phyloP scores from a whole-genome alignment of 2,329 filamentous ascomycete genomes.

The Hypomyces rosellus region DNA sequence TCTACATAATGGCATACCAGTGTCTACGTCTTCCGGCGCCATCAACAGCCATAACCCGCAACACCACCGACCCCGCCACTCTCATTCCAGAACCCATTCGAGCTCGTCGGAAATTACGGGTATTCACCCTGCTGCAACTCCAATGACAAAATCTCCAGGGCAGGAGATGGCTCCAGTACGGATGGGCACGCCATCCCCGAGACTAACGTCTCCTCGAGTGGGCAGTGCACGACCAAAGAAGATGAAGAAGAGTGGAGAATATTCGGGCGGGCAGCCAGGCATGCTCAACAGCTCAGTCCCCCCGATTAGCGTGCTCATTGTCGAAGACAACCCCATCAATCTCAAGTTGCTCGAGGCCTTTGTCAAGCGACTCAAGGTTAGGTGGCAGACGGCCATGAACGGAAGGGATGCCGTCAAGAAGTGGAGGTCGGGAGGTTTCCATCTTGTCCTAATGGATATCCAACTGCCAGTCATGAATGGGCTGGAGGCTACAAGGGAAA shows the following conservation, averaged over 20 bases:
- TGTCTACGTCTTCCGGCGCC: constrained; percentile 31
- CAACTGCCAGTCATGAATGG: constrained; percentile 96
- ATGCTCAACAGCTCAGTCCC: constrained; percentile 78
- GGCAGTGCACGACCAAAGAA: constrained; percentile 42
- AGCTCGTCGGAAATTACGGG: constrained; percentile 47
- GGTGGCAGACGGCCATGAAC: constrained; percentile 97
- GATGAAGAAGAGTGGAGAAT: constrained; percentile 44
- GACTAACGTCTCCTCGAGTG: constrained; percentile 43
- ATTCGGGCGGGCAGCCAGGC: constrained; percentile 48
- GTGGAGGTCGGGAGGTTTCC: constrained; percentile 88
- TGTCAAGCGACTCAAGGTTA: constrained; percentile 89
- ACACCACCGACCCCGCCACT: constrained; percentile 32
- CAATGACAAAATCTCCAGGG: constrained; percentile 46
- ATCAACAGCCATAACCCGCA: constrained; percentile 28
- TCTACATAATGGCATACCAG: constrained; percentile 40
- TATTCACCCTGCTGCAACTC: constrained; percentile 42
- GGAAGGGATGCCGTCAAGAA: constrained; percentile 88
- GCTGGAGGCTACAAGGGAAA: constrained; percentile 90
- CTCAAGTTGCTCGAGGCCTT: constrained; percentile 88
- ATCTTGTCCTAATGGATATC: constrained; percentile 97
- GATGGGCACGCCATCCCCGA: constrained; percentile 42
- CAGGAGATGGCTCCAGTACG: constrained; percentile 38
- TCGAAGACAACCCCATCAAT: constrained; percentile 99
- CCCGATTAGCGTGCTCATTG: constrained; percentile 94
- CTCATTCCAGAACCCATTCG: constrained; percentile 53